phyloP scores from a whole-genome alignment of 176 grass and related monocot species.

The Urochloa ruziziensis region DNA sequence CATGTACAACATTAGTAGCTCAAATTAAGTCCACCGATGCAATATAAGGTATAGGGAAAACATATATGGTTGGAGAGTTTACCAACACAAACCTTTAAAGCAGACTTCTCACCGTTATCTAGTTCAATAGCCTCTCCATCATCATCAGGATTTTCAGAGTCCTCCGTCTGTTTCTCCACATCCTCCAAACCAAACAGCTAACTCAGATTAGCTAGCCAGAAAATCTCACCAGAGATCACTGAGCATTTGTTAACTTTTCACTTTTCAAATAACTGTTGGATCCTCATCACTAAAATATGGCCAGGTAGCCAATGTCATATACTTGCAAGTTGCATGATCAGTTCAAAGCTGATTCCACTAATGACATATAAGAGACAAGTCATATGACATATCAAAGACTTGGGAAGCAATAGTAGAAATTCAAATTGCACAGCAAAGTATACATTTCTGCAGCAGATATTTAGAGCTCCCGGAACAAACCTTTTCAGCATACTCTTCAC shows the following conservation, averaged over 20 bases:
- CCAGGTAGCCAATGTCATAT: background rate
- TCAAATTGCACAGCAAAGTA: background rate
- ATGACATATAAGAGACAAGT: background rate
- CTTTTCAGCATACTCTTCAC: background rate
- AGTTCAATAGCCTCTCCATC: background rate
- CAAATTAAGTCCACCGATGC: background rate
- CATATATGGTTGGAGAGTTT: background rate
- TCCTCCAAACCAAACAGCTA: conserved; percentile 14
- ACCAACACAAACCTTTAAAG: background rate
- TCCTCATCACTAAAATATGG: background rate
- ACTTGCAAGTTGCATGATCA: background rate
- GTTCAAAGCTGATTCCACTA: background rate
- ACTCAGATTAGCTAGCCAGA: background rate
- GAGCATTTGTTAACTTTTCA: background rate
- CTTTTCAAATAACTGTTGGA: background rate
- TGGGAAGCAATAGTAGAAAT: background rate
- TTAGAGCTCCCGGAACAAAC: background rate
- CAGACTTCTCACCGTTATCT: background rate
- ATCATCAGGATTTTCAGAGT: background rate
- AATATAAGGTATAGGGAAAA: background rate
- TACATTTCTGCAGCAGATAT: background rate
- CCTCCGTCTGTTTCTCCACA: background rate
- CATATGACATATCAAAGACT: background rate
- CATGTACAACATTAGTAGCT: background rate
- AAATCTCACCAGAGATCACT: background rate